A percentile compares a stretch with the other conserved stretches of the same genome.
These are phyloP conservation scores for Sequoia sempervirens DNA, from an alignment of 75 land plant species.

Conservation along the genomic window DNA sequence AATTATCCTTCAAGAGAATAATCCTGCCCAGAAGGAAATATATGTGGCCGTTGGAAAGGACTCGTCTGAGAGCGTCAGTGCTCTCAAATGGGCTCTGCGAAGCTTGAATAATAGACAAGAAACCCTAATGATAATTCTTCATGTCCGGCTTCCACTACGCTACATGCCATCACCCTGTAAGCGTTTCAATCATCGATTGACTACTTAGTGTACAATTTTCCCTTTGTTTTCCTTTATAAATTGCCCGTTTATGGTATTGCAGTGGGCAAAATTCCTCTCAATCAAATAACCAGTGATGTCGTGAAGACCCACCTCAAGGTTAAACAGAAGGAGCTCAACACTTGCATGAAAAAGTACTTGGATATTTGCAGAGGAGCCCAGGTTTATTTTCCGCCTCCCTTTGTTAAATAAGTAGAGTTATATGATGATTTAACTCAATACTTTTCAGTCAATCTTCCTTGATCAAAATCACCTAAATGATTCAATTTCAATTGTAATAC, in stretches of 20 bases:
- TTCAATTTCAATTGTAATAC: too few relatives aligned
- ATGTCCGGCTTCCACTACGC: not conserved
- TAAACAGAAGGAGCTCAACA: not conserved
- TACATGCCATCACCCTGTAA: too few relatives aligned
- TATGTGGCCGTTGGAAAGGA: too few relatives aligned
- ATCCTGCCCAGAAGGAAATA: too few relatives aligned
- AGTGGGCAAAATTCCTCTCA: not conserved
- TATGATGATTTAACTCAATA: too few relatives aligned
- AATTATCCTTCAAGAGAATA: not conserved
- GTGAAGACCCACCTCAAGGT: not conserved
- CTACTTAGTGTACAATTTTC: not conserved
- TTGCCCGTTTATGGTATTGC: not conserved
- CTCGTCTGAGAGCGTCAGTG: too few relatives aligned
- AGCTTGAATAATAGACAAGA: too few relatives aligned
- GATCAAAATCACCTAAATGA: too few relatives aligned
- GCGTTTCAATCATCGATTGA: too few relatives aligned
- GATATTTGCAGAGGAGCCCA: not conserved
- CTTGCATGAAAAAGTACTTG: not conserved
- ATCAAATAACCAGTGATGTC: not conserved
- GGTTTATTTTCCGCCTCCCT: not conserved
- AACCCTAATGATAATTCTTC: slow-evolving; percentile 23
- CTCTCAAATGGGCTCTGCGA: too few relatives aligned
- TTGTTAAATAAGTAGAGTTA: too few relatives aligned
- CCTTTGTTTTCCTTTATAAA: not conserved
- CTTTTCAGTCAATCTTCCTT: too few relatives aligned